Evolutionary conservation across 2,329 filamentous ascomycete genomes (phyloP), one percentile per base, ranked within the genome.

Genomic region (Penicillium sp.): DNA sequence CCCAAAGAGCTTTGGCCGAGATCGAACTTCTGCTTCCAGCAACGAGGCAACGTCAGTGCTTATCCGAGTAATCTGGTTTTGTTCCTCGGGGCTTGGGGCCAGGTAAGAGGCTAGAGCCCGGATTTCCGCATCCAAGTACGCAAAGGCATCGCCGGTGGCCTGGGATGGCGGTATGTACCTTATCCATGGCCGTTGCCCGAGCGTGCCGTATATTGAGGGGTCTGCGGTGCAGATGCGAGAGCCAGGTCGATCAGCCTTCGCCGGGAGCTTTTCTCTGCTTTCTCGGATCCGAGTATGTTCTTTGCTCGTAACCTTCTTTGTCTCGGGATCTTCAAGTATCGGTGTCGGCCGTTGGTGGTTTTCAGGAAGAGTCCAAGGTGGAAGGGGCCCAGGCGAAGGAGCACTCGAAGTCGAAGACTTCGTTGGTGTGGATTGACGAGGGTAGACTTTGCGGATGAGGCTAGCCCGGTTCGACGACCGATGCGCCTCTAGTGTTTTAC

Each of bases 1-100:
- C 14, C 80, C 80, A 47, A 78, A 76, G 2, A 77, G 50, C 47
- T 76, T 68, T 6, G 71, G 65, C 8, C 58, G 44, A 31, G 60
- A 51, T 10, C 62, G 59, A 3, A 66, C 51, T 16, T 48, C 49
- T 14, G 54, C 38, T 51, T 62, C 52, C 38, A 72, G 41, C 35
- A 60, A 39, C 46, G 54, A 43, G 62, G 56, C 45, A 9, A 72
- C 40, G 16, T 67, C 59, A 16, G 44, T 38, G 5, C 59, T 47
- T 3, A 70, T 50, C 6, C 46, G 58, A 16, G 58, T 41, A 6
- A 66, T 57, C 11, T 46, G 57, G 13, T 60, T 51, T 16, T 61
- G 54, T 62, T 82, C 79, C 10, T 57, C 52, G 11, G 51, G 48
- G 10, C 65, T 75, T 11, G 72, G 74, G 16, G 61, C 61, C 46